Percentiles rank a stretch among this genome's conserved stretches.
These are phyloP conservation scores for Telopea speciosissima DNA, from an alignment of 177 flowering plant species.

Conservation along the genomic window DNA sequence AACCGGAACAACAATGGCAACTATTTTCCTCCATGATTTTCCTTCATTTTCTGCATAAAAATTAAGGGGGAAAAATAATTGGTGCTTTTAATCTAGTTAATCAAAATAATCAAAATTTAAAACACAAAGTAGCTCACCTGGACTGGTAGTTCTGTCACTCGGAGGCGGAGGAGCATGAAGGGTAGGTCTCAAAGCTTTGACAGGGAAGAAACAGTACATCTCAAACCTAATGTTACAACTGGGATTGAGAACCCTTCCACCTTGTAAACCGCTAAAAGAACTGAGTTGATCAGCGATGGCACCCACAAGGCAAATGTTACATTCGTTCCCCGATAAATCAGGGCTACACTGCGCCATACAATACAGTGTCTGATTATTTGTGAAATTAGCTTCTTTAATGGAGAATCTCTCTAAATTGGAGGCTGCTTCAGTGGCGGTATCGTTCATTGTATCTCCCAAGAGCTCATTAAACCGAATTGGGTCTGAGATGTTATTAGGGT, in stretches of 20 bases:
- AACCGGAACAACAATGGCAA: background rate
- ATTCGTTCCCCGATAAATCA: background rate
- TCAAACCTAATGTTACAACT: slow-evolving; percentile 1
- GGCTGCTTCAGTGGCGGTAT: too few species aligned
- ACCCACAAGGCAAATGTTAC: background rate
- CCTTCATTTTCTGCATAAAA: background rate
- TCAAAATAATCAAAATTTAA: background rate
- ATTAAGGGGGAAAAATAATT: too few species aligned
- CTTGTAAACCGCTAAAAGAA: background rate
- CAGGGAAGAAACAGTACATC: background rate
- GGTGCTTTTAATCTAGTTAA: background rate
- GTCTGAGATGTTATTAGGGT: background rate
- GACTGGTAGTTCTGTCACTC: background rate
- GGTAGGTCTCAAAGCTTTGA: too few species aligned
- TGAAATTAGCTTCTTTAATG: background rate
- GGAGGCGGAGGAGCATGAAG: background rate
- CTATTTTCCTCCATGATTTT: background rate
- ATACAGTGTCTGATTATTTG: background rate
- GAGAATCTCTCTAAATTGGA: background rate
- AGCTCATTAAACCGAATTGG: background rate
- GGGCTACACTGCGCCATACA: background rate
- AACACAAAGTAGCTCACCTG: background rate
- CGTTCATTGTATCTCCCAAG: background rate
- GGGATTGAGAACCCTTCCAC: background rate
- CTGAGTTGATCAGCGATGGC: background rate